Percentiles rank a stretch among this genome's conserved stretches.
Conservation (phyloP, 208 protist species). For the Zelonia costaricensis region DNA sequence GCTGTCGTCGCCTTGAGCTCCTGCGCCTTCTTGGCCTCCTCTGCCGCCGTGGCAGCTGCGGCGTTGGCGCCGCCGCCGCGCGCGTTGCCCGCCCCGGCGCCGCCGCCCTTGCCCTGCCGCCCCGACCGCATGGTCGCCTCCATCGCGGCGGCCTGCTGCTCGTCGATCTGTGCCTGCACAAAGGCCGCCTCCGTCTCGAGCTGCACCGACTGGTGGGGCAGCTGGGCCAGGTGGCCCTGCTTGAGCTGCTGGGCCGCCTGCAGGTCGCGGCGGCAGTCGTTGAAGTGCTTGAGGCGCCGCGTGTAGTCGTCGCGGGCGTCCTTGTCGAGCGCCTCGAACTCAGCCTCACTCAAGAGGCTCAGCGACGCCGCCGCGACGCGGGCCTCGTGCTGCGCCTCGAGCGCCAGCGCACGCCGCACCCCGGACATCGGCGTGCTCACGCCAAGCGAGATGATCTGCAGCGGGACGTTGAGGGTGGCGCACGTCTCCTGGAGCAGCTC, state of each 20-base stretch:
- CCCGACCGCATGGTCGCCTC: slow-evolving; percentile 13
- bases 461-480: slow-evolving; percentile 23
- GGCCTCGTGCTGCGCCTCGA: slow-evolving; percentile 36
- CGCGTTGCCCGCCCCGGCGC: not conserved
- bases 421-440: slow-evolving; percentile 65
- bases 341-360: slow-evolving; percentile 62
- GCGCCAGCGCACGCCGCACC: slow-evolving; percentile 44
- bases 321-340: slow-evolving; percentile 60
- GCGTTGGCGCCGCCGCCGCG: not conserved
- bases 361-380: slow-evolving; percentile 39
- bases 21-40: slow-evolving; percentile 11
- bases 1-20: slow-evolving; percentile 15
- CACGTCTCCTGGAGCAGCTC: slow-evolving; percentile 46
- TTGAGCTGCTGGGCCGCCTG: slow-evolving; percentile 29
- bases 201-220: slow-evolving; percentile 23
- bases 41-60: not conserved
- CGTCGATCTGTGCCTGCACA: slow-evolving; percentile 16
- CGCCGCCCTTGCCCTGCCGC: not conserved
- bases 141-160: slow-evolving; percentile 10
- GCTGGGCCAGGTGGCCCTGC: slow-evolving; percentile 12
- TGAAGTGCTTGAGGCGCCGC: slow-evolving; percentile 70
- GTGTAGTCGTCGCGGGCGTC: slow-evolving; percentile 74
- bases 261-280: slow-evolving; percentile 73
- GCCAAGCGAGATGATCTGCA: slow-evolving; percentile 65
- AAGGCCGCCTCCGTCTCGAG: slow-evolving; percentile 24